Percentiles rank a stretch among this genome's conserved stretches.
Conservation (phyloP, 139 green algal genomes). For the Chlorella sp. region DNA sequence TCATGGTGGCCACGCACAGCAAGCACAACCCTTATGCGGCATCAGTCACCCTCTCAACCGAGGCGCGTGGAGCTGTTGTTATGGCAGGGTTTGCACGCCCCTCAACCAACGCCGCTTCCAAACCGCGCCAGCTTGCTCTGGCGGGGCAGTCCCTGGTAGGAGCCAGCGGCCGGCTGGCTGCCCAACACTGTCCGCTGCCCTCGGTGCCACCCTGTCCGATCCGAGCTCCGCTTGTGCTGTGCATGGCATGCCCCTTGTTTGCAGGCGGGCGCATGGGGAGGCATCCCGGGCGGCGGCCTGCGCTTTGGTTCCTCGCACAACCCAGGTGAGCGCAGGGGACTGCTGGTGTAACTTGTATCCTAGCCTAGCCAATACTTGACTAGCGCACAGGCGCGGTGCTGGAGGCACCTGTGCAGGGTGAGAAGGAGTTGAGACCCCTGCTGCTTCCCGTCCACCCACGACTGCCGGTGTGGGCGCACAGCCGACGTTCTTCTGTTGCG, state of each 20-base stretch:
- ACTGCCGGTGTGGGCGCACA: too few relatives aligned
- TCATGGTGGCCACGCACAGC: constrained; percentile 46
- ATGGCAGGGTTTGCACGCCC: neutral
- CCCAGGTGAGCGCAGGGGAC: neutral
- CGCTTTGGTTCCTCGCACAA: constrained; percentile 53
- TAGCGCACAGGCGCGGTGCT: too few relatives aligned
- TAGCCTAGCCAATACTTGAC: too few relatives aligned
- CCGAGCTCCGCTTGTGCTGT: too few relatives aligned
- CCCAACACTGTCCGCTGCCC: neutral
- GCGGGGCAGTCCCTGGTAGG: neutral
- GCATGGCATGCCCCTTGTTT: neutral
- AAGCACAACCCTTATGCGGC: constrained; percentile 35
- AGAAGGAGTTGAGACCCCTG: too few relatives aligned
- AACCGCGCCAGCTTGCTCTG: neutral
- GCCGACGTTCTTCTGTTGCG: too few relatives aligned
- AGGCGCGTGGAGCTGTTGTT: neutral
- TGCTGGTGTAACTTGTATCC: too few relatives aligned
- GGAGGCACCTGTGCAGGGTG: too few relatives aligned
- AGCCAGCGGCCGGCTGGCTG: neutral
- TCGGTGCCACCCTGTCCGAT: neutral
- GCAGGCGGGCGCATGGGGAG: constrained; percentile 52
- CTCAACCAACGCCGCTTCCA: neutral
- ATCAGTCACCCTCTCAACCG: constrained; percentile 46
- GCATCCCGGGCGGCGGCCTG: constrained; percentile 46
- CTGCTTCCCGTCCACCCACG: too few relatives aligned